Base-by-base conservation (phyloP, 176 grass and related monocot genomes). In the Cocos nucifera region DNA sequence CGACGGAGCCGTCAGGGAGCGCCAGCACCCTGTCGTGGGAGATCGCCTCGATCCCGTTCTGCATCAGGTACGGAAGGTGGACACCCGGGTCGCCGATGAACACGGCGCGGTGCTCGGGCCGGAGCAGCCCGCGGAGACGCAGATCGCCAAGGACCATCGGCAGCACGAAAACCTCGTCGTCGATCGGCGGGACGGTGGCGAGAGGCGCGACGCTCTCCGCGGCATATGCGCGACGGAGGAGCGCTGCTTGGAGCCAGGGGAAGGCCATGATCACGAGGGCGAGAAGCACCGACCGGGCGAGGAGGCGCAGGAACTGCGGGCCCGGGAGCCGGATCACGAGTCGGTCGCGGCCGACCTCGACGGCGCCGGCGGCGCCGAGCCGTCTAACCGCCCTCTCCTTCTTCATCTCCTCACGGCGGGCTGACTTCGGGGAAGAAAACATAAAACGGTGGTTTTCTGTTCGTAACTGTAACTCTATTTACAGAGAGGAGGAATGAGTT, bases 31-130 rank as follows among this genome's bases (percentile, higher is more conserved):
- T 51, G 50, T 8, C 57, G 64, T 12, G 16, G 29, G 55, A 52
- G 55, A 60, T 56, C 10, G 22, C 35, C 30, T 52, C 53, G 51
- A 85, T 14, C 22, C 56, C 64, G 30, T 59, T 75, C 55, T 51
- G 63, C 17, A 56, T 53, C 51, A 75, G 63, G 63, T 75, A 74
- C 51, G 60, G 56, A 17, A 61, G 17, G 21, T 61, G 69, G 14
- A 61, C 61, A 32, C 49, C 62, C 49, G 69, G 15, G n/a, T 84
- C 58, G 51, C 60, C 58, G 15, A 77, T 50, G 78, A 80, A 80
- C 26, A 69, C 29, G 3, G 55, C 56, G 19, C 39, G 63, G 50
- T 55, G 50, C 17, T 54, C 56, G 54, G n/a, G 22, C 35, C 56
- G 73, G 0, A 89, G 58, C 25, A 77, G 70, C 3, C 73, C 69